Evolutionary conservation across 805 yeast species (phyloP).

Genomic region (Priceomyces carsonii): DNA sequence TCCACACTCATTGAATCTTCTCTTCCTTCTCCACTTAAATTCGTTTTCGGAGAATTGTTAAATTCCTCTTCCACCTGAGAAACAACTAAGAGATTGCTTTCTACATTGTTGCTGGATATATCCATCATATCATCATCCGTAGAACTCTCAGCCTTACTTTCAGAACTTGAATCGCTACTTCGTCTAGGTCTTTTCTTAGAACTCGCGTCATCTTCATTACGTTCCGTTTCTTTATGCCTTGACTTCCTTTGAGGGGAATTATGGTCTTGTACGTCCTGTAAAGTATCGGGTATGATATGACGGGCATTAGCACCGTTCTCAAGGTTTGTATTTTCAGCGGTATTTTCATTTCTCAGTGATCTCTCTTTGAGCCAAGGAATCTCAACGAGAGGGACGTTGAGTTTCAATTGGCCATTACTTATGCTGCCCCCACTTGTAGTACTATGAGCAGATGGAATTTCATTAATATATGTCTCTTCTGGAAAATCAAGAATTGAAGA

Average conservation of each 20-base stretch:
- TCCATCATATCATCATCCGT: too few species aligned
- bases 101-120: too few species aligned
- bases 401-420: neutral
- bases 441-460: neutral
- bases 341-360: conserved; percentile 1
- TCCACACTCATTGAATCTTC: too few species aligned
- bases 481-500: conserved; percentile 29
- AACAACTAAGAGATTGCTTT: too few species aligned
- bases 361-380: conserved; percentile 29
- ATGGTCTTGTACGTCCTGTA: too few species aligned
- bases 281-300: too few species aligned
- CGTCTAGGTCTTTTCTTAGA: neutral
- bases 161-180: neutral
- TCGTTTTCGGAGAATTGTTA: too few species aligned
- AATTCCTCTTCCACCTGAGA: too few species aligned
- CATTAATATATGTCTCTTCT: neutral
- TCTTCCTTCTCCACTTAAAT: too few species aligned
- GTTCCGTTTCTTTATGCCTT: neutral
- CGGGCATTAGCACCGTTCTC: neutral
- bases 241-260: too few species aligned
- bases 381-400: conserved; percentile 21
- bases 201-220: neutral
- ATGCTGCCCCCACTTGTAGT: neutral
- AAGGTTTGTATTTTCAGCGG: neutral
- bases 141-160: neutral